Percentiles rank a stretch among this genome's conserved stretches.
phyloP scores from a whole-genome alignment of 2,329 filamentous ascomycete species.

The Aspergillus sp. region DNA sequence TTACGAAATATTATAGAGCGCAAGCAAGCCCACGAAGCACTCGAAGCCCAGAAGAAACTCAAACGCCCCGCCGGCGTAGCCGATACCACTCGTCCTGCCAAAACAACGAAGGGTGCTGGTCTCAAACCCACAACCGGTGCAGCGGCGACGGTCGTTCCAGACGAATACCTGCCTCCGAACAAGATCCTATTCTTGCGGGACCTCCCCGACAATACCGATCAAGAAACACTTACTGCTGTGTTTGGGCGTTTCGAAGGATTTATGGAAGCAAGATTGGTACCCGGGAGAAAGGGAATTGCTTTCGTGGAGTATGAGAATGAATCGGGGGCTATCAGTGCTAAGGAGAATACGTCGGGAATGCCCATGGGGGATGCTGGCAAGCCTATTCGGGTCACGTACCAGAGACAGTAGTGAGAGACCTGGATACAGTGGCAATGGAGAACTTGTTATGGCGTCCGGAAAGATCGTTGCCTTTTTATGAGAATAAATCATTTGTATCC shows the following conservation, averaged over 20 bases:
- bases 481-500: background rate
- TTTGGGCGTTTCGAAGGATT: constrained; percentile 91
- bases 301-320: constrained; percentile 96
- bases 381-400: constrained; percentile 90
- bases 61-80: constrained; percentile 52
- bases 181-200: constrained; percentile 94
- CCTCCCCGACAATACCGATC: constrained; percentile 75
- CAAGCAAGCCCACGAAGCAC: constrained; percentile 75
- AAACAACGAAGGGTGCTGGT: constrained; percentile 62
- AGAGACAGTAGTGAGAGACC: constrained; percentile 58
- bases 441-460: constrained; percentile 21
- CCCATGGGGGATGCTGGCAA: constrained; percentile 61
- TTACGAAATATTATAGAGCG: constrained; percentile 46
- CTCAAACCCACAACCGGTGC: constrained; percentile 67
- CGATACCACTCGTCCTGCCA: constrained; percentile 51
- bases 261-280: constrained; percentile 82
- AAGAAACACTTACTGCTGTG: constrained; percentile 67
- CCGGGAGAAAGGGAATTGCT: constrained; percentile 76
- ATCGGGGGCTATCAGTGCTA: constrained; percentile 80
- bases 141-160: constrained; percentile 69
- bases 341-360: constrained; percentile 86
- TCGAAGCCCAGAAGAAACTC: constrained; percentile 67
- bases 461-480: constrained; percentile 9
- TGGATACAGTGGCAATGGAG: constrained; percentile 8
- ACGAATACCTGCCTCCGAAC: constrained; percentile 96